Percentiles rank a stretch among this genome's conserved stretches.
Conservation (phyloP, 2,329 filamentous ascomycete species). For the Dothiorella sarmentorum region DNA sequence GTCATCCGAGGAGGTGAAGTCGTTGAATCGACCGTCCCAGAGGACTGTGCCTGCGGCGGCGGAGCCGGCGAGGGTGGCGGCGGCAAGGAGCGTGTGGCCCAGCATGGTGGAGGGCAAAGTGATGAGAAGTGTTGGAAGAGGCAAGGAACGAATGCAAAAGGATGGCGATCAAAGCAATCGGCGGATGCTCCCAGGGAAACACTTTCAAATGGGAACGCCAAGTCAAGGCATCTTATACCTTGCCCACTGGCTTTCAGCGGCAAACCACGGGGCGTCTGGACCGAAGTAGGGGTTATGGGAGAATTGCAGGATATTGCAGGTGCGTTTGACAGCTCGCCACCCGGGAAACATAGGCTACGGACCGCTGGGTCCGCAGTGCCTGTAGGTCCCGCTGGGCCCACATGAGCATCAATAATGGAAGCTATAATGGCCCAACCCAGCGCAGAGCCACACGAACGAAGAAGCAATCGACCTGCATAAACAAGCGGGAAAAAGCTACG, state of each 20-base stretch:
- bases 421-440: too few species aligned
- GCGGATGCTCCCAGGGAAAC: neutral
- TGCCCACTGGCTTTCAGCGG: neutral
- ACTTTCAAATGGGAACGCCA: neutral
- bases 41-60: slow-evolving; percentile 45
- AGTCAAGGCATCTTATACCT: slow-evolving; percentile 1
- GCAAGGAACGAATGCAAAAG: neutral
- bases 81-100: neutral
- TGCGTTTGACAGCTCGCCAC: neutral
- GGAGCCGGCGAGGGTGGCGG: neutral
- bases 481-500: too few species aligned
- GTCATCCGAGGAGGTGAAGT: slow-evolving; percentile 52
- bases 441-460: too few species aligned
- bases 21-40: slow-evolving; percentile 67
- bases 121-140: neutral
- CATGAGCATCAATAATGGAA: too few species aligned
- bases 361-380: neutral
- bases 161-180: neutral
- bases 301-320: neutral
- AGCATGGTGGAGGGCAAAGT: neutral
- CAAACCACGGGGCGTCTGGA: neutral
- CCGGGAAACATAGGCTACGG: neutral
- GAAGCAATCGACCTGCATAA: too few species aligned
- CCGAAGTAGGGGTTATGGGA: neutral
- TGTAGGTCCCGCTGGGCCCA: neutral